These are phyloP conservation scores for Lojkania enalia DNA, from an alignment of 2,329 filamentous ascomycete genomes.

Conservation along the genomic window DNA sequence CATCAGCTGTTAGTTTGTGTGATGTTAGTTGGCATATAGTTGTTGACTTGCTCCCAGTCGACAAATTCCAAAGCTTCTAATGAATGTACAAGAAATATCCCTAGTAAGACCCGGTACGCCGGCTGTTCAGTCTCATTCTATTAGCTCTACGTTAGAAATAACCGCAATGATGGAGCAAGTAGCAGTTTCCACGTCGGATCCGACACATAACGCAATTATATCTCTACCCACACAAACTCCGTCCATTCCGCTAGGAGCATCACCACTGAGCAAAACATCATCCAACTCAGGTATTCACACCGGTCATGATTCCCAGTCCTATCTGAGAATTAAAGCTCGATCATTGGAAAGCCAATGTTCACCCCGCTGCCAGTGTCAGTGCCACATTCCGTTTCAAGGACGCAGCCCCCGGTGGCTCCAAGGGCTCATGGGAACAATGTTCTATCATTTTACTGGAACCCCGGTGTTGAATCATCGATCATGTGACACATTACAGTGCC, in stretches of 20 bases:
- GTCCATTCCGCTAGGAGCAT: neutral
- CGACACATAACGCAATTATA: no score
- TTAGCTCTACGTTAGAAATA: neutral
- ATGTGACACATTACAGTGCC: slow-evolving; percentile 3
- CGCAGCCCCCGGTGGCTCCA: slow-evolving; percentile 6
- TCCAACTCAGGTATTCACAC: neutral
- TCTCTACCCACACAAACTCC: no score
- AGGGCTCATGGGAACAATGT: slow-evolving; percentile 4
- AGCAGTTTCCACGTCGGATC: no score
- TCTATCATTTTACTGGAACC: slow-evolving; percentile 4
- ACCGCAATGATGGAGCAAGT: neutral
- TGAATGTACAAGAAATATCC: slow-evolving; percentile 1
- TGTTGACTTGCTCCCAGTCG: neutral
- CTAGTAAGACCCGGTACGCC: neutral
- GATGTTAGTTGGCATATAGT: neutral
- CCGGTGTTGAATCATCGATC: slow-evolving; percentile 2
- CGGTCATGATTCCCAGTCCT: neutral
- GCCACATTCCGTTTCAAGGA: slow-evolving; percentile 4
- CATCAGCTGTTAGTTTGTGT: neutral
- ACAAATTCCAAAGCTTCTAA: neutral
- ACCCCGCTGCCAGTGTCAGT: slow-evolving; percentile 5
- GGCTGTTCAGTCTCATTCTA: neutral
- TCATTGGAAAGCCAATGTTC: neutral
- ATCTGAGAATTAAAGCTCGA: slow-evolving; percentile 1
- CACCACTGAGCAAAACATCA: neutral